These are phyloP conservation scores for Phaffomyces antillensis DNA, from an alignment of 805 yeast species.

Conservation along the genomic window DNA sequence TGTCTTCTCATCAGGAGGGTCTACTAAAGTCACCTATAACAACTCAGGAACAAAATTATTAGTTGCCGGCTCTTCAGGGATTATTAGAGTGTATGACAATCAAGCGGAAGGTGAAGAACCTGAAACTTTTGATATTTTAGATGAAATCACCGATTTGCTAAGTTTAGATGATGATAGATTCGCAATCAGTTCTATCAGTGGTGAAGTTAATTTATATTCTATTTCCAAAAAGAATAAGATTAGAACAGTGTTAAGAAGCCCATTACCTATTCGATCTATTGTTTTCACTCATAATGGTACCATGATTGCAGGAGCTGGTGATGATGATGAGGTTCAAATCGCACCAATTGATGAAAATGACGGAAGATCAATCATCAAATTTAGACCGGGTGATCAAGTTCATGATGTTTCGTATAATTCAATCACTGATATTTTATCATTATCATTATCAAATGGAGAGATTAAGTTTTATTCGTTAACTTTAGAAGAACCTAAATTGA, in stretches of 20 bases:
- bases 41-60: slow-evolving; percentile 15
- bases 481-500: slow-evolving; percentile 46
- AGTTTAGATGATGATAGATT: slow-evolving; percentile 12
- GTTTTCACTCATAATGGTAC: slow-evolving; percentile 56
- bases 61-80: slow-evolving; percentile 20
- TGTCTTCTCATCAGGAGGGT: slow-evolving; percentile 21
- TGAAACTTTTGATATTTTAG: slow-evolving; percentile 19
- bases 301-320: slow-evolving; percentile 57
- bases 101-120: slow-evolving; percentile 20
- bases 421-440: slow-evolving; percentile 49
- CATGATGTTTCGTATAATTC: slow-evolving; percentile 48
- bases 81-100: slow-evolving; percentile 15
- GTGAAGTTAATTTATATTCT: slow-evolving; percentile 22
- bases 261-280: slow-evolving; percentile 39
- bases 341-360: slow-evolving; percentile 31
- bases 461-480: slow-evolving; percentile 44
- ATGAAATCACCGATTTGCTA: slow-evolving; percentile 15
- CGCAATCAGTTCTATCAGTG: slow-evolving; percentile 17
- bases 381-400: slow-evolving; percentile 46
- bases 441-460: slow-evolving; percentile 54
- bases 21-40: slow-evolving; percentile 14
- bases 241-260: slow-evolving; percentile 18
- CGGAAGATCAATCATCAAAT: slow-evolving; percentile 19
- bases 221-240: slow-evolving; percentile 3
- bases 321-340: slow-evolving; percentile 49